Evolutionary conservation across 768 basidiomycete genomes (phyloP).

Genomic region (Scleroderma bovista): DNA sequence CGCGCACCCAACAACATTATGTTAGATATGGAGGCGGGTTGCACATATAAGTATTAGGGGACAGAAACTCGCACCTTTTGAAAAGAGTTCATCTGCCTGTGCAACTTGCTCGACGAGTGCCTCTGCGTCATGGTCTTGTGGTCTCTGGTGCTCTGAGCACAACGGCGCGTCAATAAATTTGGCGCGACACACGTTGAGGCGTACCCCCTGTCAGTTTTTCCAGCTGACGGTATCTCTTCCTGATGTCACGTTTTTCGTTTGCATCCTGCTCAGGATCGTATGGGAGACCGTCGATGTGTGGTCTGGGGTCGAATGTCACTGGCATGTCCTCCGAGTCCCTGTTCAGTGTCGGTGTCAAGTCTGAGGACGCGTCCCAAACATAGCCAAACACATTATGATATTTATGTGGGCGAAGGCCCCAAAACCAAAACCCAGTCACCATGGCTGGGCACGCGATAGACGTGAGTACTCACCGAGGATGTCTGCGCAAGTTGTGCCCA

Average conservation of each 20-base stretch:
- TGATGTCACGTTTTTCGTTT: slow-evolving; percentile 68
- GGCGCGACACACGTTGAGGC: background rate
- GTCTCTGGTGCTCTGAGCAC: slow-evolving; percentile 40
- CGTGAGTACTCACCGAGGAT: slow-evolving; percentile 14
- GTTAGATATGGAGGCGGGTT: background rate
- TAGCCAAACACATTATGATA: slow-evolving; percentile 9
- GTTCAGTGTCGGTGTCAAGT: too few relatives aligned
- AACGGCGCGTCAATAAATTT: background rate
- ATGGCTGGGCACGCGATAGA: slow-evolving; percentile 28
- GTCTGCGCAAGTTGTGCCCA: background rate
- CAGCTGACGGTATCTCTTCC: slow-evolving; percentile 68
- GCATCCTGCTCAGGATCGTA: slow-evolving; percentile 87
- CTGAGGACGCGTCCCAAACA: slow-evolving; percentile 11
- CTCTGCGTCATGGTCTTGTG: slow-evolving; percentile 51
- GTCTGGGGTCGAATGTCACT: slow-evolving; percentile 12
- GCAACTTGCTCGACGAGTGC: slow-evolving; percentile 52
- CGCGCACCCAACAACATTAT: background rate
- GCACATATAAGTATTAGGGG: background rate
- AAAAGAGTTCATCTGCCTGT: slow-evolving; percentile 56
- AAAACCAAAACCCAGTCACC: too few relatives aligned
- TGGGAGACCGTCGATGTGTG: slow-evolving; percentile 29
- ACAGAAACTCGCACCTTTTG: slow-evolving; percentile 42
- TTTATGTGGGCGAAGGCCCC: too few relatives aligned
- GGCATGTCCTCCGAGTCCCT: background rate
- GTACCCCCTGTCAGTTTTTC: slow-evolving; percentile 61